These are phyloP conservation scores for Phytophthora aleatoria DNA, from an alignment of 352 stramenopile genomes.

Conservation along the genomic window DNA sequence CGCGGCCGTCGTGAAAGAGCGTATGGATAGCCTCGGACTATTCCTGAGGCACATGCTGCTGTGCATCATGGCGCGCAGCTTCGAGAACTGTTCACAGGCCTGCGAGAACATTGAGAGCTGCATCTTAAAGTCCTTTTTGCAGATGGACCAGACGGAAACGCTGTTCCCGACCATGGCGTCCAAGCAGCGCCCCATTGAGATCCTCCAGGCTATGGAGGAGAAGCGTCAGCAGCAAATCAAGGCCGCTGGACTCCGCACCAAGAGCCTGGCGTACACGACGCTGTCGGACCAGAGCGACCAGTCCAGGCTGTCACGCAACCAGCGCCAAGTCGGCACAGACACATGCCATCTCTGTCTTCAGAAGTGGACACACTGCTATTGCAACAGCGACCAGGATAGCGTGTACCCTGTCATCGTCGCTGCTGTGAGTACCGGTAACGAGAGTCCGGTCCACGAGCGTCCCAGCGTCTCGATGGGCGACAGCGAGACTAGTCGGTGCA, in stretches of 20 bases:
- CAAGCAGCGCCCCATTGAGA: slow-evolving; percentile 64
- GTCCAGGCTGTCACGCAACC: slow-evolving; percentile 34
- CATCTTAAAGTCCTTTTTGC: slow-evolving; percentile 77
- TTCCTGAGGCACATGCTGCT: slow-evolving; percentile 81
- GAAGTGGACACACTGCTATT: slow-evolving; percentile 90
- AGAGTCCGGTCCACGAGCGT: slow-evolving; percentile 25
- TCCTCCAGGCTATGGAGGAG: slow-evolving; percentile 73
- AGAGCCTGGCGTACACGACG: slow-evolving; percentile 48
- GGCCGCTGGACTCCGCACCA: slow-evolving; percentile 59
- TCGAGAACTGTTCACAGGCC: slow-evolving; percentile 70
- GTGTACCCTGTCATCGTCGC: slow-evolving; percentile 52
- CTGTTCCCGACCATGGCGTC: slow-evolving; percentile 57
- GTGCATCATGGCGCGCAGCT: slow-evolving; percentile 71
- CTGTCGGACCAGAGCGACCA: slow-evolving; percentile 50
- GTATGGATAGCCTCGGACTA: slow-evolving; percentile 81
- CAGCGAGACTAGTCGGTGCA: slow-evolving; percentile 71
- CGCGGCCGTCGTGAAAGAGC: slow-evolving; percentile 76
- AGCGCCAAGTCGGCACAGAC: slow-evolving; percentile 64
- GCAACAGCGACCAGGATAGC: slow-evolving; percentile 80
- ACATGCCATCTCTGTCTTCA: slow-evolving; percentile 79
- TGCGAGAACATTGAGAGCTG: slow-evolving; percentile 71
- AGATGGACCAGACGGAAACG: slow-evolving; percentile 64
- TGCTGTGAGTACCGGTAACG: slow-evolving; percentile 5
- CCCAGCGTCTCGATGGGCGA: slow-evolving; percentile 52
- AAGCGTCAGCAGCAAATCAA: slow-evolving; percentile 76